A percentile compares a stretch with the other conserved stretches of the same genome.
phyloP scores from a whole-genome alignment of 352 stramenopile species.

The Blastocystis sp. region DNA sequence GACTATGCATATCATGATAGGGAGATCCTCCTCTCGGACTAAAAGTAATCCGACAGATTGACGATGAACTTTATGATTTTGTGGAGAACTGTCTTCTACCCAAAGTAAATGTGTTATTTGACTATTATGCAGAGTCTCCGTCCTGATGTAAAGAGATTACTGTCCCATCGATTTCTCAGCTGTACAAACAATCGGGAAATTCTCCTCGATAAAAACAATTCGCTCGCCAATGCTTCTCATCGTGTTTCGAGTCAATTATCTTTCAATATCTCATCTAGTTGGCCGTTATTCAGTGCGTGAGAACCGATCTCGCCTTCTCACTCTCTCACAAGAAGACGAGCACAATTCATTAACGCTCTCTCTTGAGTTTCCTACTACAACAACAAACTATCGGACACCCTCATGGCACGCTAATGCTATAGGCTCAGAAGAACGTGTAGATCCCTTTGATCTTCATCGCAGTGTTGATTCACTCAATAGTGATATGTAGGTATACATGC shows the following conservation, averaged over 20 bases:
- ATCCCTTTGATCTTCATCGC: not conserved
- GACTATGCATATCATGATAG: not conserved
- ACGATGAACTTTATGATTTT: conserved; percentile 18
- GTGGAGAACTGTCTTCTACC: conserved; percentile 32
- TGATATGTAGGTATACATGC: not conserved
- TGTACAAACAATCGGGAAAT: not conserved
- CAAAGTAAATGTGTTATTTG: not conserved
- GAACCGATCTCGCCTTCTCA: not conserved
- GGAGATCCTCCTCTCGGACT: conserved; percentile 13
- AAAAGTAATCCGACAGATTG: not conserved
- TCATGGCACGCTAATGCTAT: not conserved
- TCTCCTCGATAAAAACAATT: not conserved
- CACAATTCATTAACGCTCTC: not conserved
- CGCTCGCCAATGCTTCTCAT: not conserved
- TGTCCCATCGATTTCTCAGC: not conserved
- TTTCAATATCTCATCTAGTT: not conserved
- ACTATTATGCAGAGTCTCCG: not conserved
- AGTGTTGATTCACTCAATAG: not conserved
- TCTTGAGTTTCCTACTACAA: not conserved
- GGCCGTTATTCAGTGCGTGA: not conserved
- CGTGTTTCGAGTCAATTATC: not conserved
- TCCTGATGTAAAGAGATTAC: not conserved
- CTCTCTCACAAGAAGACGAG: not conserved
- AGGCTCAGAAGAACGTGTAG: not conserved
- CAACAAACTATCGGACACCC: not conserved